Conservation (phyloP, 768 basidiomycete species). For the Cystobasidium tubakii region DNA sequence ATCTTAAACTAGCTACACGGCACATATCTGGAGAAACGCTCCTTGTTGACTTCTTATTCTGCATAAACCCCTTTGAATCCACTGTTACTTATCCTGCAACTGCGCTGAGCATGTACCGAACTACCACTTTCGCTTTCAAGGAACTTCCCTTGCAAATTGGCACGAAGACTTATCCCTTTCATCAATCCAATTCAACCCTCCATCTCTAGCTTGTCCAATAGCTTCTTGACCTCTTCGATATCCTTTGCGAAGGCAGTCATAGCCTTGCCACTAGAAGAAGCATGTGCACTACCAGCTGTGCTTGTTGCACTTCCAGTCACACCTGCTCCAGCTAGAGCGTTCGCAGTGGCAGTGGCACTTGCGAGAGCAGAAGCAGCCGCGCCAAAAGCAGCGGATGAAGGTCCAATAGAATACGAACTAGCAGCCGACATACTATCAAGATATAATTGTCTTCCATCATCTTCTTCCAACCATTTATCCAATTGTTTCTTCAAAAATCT, state of each 20-base stretch:
- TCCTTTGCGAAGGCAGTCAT: conserved; percentile 20
- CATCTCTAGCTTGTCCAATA: conserved; percentile 3
- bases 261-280: neutral
- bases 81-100: no score
- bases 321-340: neutral
- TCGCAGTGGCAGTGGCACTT: neutral
- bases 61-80: no score
- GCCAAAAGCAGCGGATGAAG: neutral
- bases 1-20: no score
- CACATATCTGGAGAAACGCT: no score
- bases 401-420: neutral
- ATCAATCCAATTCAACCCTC: neutral
- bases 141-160: no score
- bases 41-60: no score
- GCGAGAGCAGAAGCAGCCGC: neutral
- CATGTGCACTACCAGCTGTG: neutral
- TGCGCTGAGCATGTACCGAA: no score
- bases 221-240: conserved; percentile 2
- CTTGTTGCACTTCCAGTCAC: neutral
- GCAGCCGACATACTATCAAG: conserved; percentile 49
- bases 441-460: conserved; percentile 59
- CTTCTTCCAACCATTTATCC: conserved; percentile 67
- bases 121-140: no score
- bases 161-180: no score
- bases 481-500: conserved; percentile 64